These are phyloP conservation scores for Stephania yunnanensis DNA, from an alignment of 164 flowering plant species.

Conservation along the genomic window DNA sequence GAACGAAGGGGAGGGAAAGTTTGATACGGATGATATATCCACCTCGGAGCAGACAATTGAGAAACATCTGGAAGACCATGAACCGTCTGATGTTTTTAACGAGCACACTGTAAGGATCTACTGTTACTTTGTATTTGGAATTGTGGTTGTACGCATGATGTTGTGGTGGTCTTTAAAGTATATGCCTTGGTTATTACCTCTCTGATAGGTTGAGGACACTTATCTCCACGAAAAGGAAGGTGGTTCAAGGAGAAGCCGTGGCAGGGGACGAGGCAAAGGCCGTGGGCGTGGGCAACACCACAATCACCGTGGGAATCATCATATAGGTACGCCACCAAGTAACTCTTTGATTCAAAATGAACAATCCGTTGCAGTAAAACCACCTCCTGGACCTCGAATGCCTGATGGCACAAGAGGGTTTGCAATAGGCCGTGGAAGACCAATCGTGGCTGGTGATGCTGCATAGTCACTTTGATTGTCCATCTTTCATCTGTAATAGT, in stretches of 20 bases:
- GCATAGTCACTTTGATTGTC: slow-evolving; percentile 1
- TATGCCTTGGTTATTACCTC: background rate
- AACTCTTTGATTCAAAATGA: slow-evolving; percentile 20
- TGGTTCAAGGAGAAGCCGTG: slow-evolving; percentile 54
- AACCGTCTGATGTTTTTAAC: slow-evolving; percentile 30
- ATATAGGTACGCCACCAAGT: slow-evolving; percentile 37
- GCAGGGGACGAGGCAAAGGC: slow-evolving; percentile 58
- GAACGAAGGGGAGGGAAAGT: slow-evolving; percentile 46
- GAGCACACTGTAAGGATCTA: slow-evolving; percentile 44
- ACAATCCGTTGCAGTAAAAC: slow-evolving; percentile 33
- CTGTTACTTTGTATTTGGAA: background rate
- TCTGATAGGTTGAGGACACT: slow-evolving; percentile 53
- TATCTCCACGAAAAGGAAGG: slow-evolving; percentile 41
- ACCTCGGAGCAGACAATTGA: slow-evolving; percentile 52
- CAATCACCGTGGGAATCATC: slow-evolving; percentile 42
- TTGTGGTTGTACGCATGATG: background rate
- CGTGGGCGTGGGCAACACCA: slow-evolving; percentile 57
- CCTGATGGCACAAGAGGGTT: slow-evolving; percentile 85
- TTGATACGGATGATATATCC: slow-evolving; percentile 54
- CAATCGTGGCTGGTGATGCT: slow-evolving; percentile 24
- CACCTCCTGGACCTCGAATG: slow-evolving; percentile 83
- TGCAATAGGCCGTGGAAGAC: slow-evolving; percentile 69
- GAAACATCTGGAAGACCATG: slow-evolving; percentile 44
- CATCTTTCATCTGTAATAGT: background rate
- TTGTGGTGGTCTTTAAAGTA: background rate